A percentile compares a stretch with the other conserved stretches of the same genome.
Conservation (phyloP, 768 basidiomycete genomes). For the Cystobasidium ongulense region DNA sequence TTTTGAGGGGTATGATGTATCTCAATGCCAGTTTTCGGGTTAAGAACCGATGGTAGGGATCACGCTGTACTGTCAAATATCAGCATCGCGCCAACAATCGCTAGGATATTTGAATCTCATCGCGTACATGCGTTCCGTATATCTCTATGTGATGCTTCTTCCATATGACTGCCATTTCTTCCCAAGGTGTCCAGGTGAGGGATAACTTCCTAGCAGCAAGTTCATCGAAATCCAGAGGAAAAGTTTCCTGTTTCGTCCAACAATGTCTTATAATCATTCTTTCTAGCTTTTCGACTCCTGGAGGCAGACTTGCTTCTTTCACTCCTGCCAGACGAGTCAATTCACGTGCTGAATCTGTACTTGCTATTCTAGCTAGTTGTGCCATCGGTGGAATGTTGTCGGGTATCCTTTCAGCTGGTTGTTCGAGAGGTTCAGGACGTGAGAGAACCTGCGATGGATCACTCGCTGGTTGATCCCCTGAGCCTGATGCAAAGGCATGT, state of each 20-base stretch:
- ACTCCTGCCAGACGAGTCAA: background rate
- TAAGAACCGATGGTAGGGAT: slow-evolving; percentile 7
- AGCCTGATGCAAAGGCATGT: background rate
- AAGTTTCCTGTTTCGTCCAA: background rate
- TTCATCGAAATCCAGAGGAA: slow-evolving; percentile 17
- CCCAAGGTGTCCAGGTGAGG: slow-evolving; percentile 5
- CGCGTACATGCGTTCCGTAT: slow-evolving; percentile 15
- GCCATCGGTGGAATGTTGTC: background rate
- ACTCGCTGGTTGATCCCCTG: slow-evolving; percentile 13
- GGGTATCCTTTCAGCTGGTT: slow-evolving; percentile 7
- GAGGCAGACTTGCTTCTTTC: slow-evolving; percentile 8
- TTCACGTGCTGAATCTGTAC: background rate
- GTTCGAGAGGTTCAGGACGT: slow-evolving; percentile 16
- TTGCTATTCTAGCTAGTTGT: background rate
- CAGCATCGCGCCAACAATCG: too few relatives aligned
- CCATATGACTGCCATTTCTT: slow-evolving; percentile 18
- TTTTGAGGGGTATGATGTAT: background rate
- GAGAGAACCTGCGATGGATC: background rate
- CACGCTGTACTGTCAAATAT: background rate
- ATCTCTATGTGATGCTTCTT: slow-evolving; percentile 7
- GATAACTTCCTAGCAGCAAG: slow-evolving; percentile 7
- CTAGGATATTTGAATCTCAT: too few relatives aligned
- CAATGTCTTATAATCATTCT: slow-evolving; percentile 18
- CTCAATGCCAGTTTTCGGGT: background rate
- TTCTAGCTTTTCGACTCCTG: slow-evolving; percentile 22